Base-by-base conservation (phyloP, 2,329 filamentous ascomycete genomes). In the Fusarium oxysporum region DNA sequence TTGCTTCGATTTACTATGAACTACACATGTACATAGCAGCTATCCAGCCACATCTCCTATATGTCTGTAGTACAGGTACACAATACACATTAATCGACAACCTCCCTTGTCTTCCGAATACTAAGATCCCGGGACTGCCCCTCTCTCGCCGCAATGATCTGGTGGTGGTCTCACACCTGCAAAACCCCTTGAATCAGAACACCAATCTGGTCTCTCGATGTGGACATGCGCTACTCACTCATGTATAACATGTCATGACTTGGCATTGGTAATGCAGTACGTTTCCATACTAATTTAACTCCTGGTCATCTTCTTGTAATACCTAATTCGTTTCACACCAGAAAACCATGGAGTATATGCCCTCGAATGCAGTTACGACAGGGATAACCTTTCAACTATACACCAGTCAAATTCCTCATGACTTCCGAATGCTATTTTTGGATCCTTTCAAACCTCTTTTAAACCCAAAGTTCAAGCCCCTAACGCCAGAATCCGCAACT, bases 401-500 rank as follows among this genome's bases (percentile, higher is more conserved):
- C 41, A 50, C 32, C 48, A 32, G 41, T 14, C 7, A 35, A 35
- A 35, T 25, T 25, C 57, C 40, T 47, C 16, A 32, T 58, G 44
- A 21, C 28, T 35, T 4, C 51, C 33, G 38, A 25, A 68, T 64
- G 35, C 54, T 50, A 16, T 56, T 73, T 73, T 63, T 60, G 38
- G 5, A 47, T 50, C 43, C 21, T 50, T 40, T 44, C 35, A 23
- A 44, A 16, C 54, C 43, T 21, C 23, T 37, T 37, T 37, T 32
- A 33, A 30, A 23, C 44, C 47, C 32, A 64, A 57, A 25, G 28
- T 25, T 32, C 35, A 50, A 32, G 33, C 54, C 62, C 44, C 54
- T 47, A 73, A 73, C 70, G 70, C 70, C 70, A 23, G 47, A 73
- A 47, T 33, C 54, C n/a, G 33, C 62, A 45, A 54, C 50, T 65